Conservation (phyloP, 345 rosid genomes). For the Lepidium sativum region DNA sequence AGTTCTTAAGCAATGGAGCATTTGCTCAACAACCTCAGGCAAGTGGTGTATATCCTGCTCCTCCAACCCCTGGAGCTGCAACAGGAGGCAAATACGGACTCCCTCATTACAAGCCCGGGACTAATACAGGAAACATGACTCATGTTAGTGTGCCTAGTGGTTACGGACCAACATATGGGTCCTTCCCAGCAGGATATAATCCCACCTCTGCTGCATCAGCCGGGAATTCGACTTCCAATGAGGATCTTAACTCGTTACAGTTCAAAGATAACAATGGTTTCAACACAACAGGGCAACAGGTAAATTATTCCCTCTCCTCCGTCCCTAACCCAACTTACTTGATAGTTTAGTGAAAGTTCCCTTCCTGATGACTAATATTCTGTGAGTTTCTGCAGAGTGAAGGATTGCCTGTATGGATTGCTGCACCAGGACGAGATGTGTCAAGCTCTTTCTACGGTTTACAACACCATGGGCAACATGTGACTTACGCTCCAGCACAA, state of each 20-base stretch:
- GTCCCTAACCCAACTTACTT: neutral
- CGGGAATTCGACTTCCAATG: slow-evolving; percentile 59
- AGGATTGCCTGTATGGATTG: slow-evolving; percentile 75
- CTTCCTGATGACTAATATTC: slow-evolving; percentile 15
- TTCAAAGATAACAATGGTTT: slow-evolving; percentile 74
- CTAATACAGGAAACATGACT: slow-evolving; percentile 53
- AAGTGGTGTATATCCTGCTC: slow-evolving; percentile 63
- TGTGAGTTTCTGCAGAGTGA: slow-evolving; percentile 54
- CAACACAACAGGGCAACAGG: slow-evolving; percentile 70
- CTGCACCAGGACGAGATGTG: slow-evolving; percentile 71
- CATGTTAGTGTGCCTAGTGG: slow-evolving; percentile 72
- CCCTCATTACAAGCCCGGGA: too few relatives aligned
- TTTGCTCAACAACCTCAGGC: slow-evolving; percentile 83
- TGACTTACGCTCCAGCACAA: slow-evolving; percentile 65
- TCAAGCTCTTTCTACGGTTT: slow-evolving; percentile 71
- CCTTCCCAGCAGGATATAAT: slow-evolving; percentile 67
- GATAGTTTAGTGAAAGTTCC: neutral
- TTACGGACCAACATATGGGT: slow-evolving; percentile 63
- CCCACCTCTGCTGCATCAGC: slow-evolving; percentile 54
- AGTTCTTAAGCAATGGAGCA: slow-evolving; percentile 65
- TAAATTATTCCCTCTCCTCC: neutral
- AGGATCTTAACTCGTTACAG: slow-evolving; percentile 72
- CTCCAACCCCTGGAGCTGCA: slow-evolving; percentile 54
- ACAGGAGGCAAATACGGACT: slow-evolving; percentile 66
- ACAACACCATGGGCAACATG: slow-evolving; percentile 83